Percentiles rank a stretch among this genome's conserved stretches.
These are phyloP conservation scores for Betula pendula DNA, from an alignment of 306 rosid genomes.

Conservation along the genomic window DNA sequence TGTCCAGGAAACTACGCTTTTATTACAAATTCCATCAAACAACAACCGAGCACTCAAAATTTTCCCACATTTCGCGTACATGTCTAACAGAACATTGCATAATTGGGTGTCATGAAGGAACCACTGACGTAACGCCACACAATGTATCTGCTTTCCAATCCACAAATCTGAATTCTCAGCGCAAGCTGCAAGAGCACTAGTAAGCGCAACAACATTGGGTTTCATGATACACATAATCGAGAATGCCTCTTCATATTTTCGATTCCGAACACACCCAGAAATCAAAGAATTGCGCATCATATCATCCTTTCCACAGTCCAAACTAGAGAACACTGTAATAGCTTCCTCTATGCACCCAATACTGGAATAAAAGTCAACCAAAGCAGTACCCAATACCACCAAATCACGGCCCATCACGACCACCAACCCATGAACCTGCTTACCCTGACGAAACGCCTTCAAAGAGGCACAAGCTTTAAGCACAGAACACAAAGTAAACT, in stretches of 20 bases:
- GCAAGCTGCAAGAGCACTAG: slow-evolving; percentile 60
- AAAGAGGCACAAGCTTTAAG: slow-evolving; percentile 59
- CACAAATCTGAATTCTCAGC: slow-evolving; percentile 55
- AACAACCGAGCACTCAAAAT: slow-evolving; percentile 33
- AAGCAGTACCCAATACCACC: slow-evolving; percentile 63
- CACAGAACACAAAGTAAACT: slow-evolving; percentile 64
- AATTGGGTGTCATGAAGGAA: slow-evolving; percentile 50
- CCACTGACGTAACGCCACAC: slow-evolving; percentile 50
- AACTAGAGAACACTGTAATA: slow-evolving; percentile 42
- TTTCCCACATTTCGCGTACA: slow-evolving; percentile 68
- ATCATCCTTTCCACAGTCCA: slow-evolving; percentile 46
- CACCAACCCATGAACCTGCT: slow-evolving; percentile 73
- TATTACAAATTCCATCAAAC: slow-evolving; percentile 41
- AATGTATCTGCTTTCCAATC: slow-evolving; percentile 63
- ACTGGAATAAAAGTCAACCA: slow-evolving; percentile 57
- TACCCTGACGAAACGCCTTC: slow-evolving; percentile 49
- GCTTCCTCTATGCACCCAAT: slow-evolving; percentile 50
- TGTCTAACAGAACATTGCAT: slow-evolving; percentile 52
- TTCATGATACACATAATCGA: slow-evolving; percentile 44
- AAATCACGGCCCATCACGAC: slow-evolving; percentile 55
- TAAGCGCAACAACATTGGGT: slow-evolving; percentile 56
- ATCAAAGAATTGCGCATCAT: slow-evolving; percentile 51
- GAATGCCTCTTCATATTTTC: slow-evolving; percentile 44
- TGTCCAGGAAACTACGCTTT: slow-evolving; percentile 61
- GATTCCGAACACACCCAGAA: slow-evolving; percentile 55